These are phyloP conservation scores for Lactifluus echinatus DNA, from an alignment of 768 basidiomycete genomes.

Conservation along the genomic window DNA sequence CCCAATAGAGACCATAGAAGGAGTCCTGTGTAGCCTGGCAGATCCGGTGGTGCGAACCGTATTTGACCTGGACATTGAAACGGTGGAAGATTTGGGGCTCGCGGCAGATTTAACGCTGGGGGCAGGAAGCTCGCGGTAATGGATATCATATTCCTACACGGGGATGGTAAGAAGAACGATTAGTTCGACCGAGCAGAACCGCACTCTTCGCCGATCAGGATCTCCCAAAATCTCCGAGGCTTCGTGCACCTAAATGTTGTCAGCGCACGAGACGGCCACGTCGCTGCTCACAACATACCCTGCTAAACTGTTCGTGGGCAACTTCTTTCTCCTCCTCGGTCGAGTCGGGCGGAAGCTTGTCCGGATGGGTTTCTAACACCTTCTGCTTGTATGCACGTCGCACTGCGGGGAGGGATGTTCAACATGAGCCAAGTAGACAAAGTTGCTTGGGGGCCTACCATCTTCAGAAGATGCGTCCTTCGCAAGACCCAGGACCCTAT, in stretches of 20 bases:
- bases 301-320: constrained; percentile 52
- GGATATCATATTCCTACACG: constrained; percentile 19
- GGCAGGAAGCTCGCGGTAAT: constrained; percentile 6
- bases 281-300: constrained; percentile 33
- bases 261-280: constrained; percentile 20
- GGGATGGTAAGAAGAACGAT: neutral
- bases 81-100: constrained; percentile 7
- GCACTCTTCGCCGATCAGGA: constrained; percentile 44
- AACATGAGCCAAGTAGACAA: neutral
- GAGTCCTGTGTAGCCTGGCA: constrained; percentile 1
- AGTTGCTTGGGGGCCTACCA: neutral
- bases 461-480: constrained; percentile 10
- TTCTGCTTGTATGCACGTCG: constrained; percentile 59
- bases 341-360: constrained; percentile 52
- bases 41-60: constrained; percentile 8
- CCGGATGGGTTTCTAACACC: constrained; percentile 65
- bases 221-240: constrained; percentile 56
- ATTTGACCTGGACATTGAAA: constrained; percentile 9
- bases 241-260: constrained; percentile 42
- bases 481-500: constrained; percentile 7
- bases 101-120: constrained; percentile 10
- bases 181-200: constrained; percentile 12
- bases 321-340: constrained; percentile 42
- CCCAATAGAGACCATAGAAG: constrained; percentile 3
- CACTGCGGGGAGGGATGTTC: constrained; percentile 31